Conservation (phyloP, 371 early-diverging fungal genomes). For the Zychaea mexicana region DNA sequence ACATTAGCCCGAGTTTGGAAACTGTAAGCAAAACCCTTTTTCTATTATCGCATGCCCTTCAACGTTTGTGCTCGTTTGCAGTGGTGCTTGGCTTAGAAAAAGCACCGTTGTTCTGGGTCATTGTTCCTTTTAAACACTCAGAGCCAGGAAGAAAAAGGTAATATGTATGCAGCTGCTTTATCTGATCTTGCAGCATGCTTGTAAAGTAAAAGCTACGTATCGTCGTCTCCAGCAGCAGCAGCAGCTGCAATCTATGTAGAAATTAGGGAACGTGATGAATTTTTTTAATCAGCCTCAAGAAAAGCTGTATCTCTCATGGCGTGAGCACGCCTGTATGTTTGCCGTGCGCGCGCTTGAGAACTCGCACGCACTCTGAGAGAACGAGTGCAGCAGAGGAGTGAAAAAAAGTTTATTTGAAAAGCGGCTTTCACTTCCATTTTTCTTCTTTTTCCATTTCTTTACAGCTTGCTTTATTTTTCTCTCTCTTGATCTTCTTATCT, state of each 20-base stretch:
- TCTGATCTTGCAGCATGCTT: neutral
- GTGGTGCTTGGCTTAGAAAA: neutral
- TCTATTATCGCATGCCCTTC: no score
- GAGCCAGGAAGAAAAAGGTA: neutral
- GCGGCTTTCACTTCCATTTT: neutral
- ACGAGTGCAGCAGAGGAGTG: neutral
- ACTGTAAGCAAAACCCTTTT: neutral
- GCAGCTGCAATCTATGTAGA: neutral
- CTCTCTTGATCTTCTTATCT: no score
- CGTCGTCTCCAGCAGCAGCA: no score
- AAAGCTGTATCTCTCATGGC: neutral
- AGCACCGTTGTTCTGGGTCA: neutral
- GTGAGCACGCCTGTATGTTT: neutral
- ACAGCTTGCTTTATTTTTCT: neutral
- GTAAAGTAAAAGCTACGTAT: neutral
- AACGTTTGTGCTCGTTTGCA: neutral
- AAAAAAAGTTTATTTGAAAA: constrained; percentile 4
- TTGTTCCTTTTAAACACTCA: no score
- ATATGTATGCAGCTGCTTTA: neutral
- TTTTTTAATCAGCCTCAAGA: constrained; percentile 2
- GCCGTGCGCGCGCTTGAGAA: neutral
- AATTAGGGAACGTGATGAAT: constrained; percentile 1
- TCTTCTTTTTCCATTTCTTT: constrained; percentile 3
- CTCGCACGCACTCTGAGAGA: neutral
- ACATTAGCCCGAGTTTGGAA: no score